Conservation (phyloP, 495 filamentous ascomycete species). For the Aspergillus sparsus region DNA sequence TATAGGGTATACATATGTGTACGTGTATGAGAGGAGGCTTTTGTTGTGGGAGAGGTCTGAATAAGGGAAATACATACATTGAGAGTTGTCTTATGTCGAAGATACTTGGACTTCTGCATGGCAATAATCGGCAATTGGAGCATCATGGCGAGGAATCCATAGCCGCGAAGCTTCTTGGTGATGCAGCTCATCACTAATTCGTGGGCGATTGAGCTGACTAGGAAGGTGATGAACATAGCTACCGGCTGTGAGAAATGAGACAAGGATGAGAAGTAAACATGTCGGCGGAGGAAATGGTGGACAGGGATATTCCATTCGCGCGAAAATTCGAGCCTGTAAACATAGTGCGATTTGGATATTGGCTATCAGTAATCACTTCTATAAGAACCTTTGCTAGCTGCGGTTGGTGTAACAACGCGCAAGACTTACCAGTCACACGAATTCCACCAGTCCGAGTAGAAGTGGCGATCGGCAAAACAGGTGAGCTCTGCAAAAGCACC, state of each 20-base stretch:
- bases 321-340: slow-evolving; percentile 83
- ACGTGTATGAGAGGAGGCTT: background rate
- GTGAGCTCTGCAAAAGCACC: slow-evolving; percentile 94
- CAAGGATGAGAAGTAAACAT: slow-evolving; percentile 84
- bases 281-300: slow-evolving; percentile 93
- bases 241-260: slow-evolving; percentile 72
- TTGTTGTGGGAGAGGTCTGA: background rate
- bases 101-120: slow-evolving; percentile 76
- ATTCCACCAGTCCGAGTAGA: slow-evolving; percentile 97
- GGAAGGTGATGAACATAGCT: slow-evolving; percentile 88
- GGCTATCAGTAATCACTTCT: background rate
- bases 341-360: background rate
- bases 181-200: slow-evolving; percentile 98
- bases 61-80: slow-evolving; percentile 53
- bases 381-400: no score
- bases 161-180: slow-evolving; percentile 93
- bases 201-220: slow-evolving; percentile 85
- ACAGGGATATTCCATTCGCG: slow-evolving; percentile 98
- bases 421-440: slow-evolving; percentile 54
- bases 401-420: background rate
- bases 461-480: slow-evolving; percentile 89
- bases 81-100: slow-evolving; percentile 70
- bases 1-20: no score
- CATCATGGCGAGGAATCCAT: slow-evolving; percentile 95
- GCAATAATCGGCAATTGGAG: slow-evolving; percentile 91